Evolutionary conservation across 495 filamentous ascomycete genomes (phyloP).

Genomic region (Podospora conica): DNA sequence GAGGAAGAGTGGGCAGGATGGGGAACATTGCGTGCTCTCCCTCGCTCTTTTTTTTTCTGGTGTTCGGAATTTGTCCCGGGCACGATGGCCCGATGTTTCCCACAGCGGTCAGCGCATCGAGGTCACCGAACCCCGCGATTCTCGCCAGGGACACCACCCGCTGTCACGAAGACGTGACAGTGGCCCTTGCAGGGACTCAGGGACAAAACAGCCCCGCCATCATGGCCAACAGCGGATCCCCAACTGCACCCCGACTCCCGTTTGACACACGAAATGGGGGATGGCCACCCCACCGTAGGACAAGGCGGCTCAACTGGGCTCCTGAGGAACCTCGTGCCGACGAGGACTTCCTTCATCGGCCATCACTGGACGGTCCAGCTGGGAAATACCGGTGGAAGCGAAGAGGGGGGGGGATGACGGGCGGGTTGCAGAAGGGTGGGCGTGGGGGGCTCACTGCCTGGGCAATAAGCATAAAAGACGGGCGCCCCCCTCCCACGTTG

Average conservation of each 20-base stretch:
- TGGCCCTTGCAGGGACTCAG: neutral
- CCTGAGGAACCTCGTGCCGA: neutral
- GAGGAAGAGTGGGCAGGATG: neutral
- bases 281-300: conserved; percentile 17
- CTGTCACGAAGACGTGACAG: neutral
- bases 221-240: conserved; percentile 1
- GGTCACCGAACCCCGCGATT: neutral
- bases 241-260: neutral
- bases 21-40: neutral
- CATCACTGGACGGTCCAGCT: neutral
- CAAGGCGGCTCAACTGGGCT: neutral
- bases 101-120: neutral
- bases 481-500: conserved; percentile 3
- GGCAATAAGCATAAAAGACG: conserved; percentile 11
- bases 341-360: neutral
- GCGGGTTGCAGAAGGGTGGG: neutral
- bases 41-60: neutral
- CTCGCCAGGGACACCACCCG: neutral
- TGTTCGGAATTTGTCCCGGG: neutral
- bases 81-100: neutral
- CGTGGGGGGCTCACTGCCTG: neutral
- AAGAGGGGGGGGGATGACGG: neutral
- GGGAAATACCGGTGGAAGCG: neutral
- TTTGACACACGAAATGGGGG: conserved; percentile 8
- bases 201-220: neutral